These are phyloP conservation scores for Aspergillus uvarum DNA, from an alignment of 2,329 filamentous ascomycete species.

Conservation along the genomic window DNA sequence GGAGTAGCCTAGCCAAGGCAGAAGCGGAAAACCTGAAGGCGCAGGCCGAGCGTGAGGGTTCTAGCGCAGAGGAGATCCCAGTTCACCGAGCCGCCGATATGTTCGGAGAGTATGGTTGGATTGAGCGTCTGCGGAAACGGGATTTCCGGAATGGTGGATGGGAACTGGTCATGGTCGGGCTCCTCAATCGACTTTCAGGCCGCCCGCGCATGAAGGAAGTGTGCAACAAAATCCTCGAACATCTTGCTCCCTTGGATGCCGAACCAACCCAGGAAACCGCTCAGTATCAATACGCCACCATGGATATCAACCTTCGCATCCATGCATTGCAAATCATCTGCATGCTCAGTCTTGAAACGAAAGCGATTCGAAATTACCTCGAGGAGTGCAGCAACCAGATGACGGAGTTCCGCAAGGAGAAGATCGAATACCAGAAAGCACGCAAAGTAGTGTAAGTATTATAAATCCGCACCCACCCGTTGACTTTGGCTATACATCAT, in stretches of 20 bases:
- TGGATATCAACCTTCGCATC: constrained; percentile 82
- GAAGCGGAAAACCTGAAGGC: constrained; percentile 69
- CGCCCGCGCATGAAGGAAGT: constrained; percentile 65
- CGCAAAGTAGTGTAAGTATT: constrained; percentile 60
- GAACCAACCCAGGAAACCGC: constrained; percentile 76
- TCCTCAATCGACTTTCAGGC: constrained; percentile 81
- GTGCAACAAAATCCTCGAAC: constrained; percentile 75
- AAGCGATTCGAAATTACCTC: constrained; percentile 81
- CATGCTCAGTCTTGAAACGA: constrained; percentile 81
- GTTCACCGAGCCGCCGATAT: constrained; percentile 67
- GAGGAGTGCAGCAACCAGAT: constrained; percentile 90
- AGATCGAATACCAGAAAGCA: constrained; percentile 85
- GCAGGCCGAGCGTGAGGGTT: constrained; percentile 55
- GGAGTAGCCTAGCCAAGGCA: constrained; percentile 80
- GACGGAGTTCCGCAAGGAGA: constrained; percentile 92
- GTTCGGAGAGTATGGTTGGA: constrained; percentile 74
- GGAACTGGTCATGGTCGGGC: constrained; percentile 83
- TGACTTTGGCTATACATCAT: neutral
- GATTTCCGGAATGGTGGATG: constrained; percentile 87
- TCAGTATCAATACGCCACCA: constrained; percentile 65
- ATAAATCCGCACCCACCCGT: neutral
- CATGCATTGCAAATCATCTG: constrained; percentile 80
- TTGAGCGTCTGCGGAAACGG: constrained; percentile 76
- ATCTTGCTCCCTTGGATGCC: constrained; percentile 75
- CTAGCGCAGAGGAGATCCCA: constrained; percentile 32